Evolutionary conservation across 495 filamentous ascomycete species (phyloP).

Genomic region (Neurospora sublineolata): DNA sequence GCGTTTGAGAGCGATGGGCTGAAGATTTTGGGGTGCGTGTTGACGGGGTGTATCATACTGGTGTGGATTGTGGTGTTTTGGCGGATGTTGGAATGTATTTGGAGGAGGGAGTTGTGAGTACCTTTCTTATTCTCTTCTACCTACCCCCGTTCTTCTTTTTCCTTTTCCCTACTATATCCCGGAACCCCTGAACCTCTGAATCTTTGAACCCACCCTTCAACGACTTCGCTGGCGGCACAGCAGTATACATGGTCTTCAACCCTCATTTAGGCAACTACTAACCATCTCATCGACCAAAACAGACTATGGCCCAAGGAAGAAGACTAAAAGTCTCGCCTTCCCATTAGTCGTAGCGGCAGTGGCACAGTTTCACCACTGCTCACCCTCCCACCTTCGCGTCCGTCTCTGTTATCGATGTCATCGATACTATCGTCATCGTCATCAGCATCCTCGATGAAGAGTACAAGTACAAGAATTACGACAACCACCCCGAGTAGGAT

Average conservation of each 20-base stretch:
- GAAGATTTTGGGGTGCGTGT: conserved; percentile 53
- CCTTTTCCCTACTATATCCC: not conserved
- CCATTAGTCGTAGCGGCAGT: not conserved
- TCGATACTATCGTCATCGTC: not conserved
- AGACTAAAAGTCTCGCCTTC: conserved; percentile 9
- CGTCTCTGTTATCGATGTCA: not conserved
- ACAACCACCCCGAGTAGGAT: not conserved
- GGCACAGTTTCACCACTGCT: not conserved
- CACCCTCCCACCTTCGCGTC: not conserved
- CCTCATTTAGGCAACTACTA: not conserved
- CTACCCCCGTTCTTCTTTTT: not conserved
- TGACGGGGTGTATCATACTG: conserved; percentile 49
- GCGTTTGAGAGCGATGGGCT: conserved; percentile 52
- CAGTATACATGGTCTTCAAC: not conserved
- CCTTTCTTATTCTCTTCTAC: not conserved
- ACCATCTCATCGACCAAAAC: not conserved
- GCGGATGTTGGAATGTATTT: conserved; percentile 60
- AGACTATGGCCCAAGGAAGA: conserved; percentile 23
- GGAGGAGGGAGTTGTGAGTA: conserved; percentile 36
- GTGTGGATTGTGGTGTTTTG: conserved; percentile 59
- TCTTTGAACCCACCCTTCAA: not conserved
- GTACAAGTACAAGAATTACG: not conserved
- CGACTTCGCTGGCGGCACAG: not conserved
- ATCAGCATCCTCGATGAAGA: not conserved
- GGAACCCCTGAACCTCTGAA: not conserved